Evolutionary conservation across 805 yeast genomes (phyloP).

Genomic region (Monosporozyma solicola): DNA sequence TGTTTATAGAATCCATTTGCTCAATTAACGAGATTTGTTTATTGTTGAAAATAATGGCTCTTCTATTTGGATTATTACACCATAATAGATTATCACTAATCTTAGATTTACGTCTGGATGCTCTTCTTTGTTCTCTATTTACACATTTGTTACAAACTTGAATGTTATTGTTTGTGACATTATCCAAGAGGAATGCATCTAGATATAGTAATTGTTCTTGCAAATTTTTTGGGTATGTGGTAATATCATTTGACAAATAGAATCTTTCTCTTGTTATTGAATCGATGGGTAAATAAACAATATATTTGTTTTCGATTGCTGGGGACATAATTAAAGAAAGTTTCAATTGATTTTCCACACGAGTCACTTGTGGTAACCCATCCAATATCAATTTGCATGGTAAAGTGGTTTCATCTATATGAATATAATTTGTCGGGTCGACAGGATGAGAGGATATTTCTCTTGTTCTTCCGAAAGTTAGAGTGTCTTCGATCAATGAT

Average conservation of each 20-base stretch:
- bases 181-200: slow-evolving; percentile 73
- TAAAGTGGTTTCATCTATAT: not conserved
- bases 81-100: slow-evolving; percentile 68
- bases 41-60: slow-evolving; percentile 86
- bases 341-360: slow-evolving; percentile 95
- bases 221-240: slow-evolving; percentile 37
- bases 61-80: slow-evolving; percentile 60
- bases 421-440: not conserved
- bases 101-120: slow-evolving; percentile 83
- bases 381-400: not conserved
- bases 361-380: slow-evolving; percentile 68
- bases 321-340: slow-evolving; percentile 61
- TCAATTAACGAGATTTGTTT: slow-evolving; percentile 62
- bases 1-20: slow-evolving; percentile 5
- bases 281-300: slow-evolving; percentile 77
- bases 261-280: slow-evolving; percentile 81
- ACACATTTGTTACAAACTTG: slow-evolving; percentile 83
- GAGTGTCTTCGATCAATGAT: slow-evolving; percentile 7
- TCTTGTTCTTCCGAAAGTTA: slow-evolving; percentile 10
- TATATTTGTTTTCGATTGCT: slow-evolving; percentile 54
- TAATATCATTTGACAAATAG: slow-evolving; percentile 44
- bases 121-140: slow-evolving; percentile 88
- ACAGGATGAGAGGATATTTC: not conserved
- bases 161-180: slow-evolving; percentile 44
- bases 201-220: slow-evolving; percentile 50